Conservation (phyloP, 495 filamentous ascomycete species). For the Thermochaetoides thermophila region DNA sequence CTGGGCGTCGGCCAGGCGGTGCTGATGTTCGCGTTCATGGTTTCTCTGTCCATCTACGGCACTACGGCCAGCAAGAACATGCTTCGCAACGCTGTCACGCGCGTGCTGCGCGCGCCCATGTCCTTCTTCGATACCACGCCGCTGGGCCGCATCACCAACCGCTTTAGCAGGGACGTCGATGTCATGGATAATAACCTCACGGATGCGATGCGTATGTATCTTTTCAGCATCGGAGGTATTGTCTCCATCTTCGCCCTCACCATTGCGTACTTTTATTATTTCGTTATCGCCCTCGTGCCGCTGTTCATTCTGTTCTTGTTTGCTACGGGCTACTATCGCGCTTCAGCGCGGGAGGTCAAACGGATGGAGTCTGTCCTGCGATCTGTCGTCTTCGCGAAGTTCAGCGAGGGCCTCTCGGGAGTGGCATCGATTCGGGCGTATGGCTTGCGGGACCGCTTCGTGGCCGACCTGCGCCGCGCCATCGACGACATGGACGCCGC, state of each 20-base stretch:
- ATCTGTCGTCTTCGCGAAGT: conserved; percentile 78
- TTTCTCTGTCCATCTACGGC: conserved; percentile 58
- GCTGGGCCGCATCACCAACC: conserved; percentile 88
- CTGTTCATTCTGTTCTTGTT: conserved; percentile 68
- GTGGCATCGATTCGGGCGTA: conserved; percentile 79
- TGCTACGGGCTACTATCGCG: conserved; percentile 74
- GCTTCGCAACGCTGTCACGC: conserved; percentile 64
- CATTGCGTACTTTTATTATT: conserved; percentile 88
- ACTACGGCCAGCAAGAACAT: conserved; percentile 72
- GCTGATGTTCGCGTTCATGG: conserved; percentile 54
- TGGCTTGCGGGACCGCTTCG: conserved; percentile 61
- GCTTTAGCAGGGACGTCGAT: conserved; percentile 90
- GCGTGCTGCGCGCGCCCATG: conserved; percentile 82
- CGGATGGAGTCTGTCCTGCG: conserved; percentile 81
- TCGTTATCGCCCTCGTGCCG: conserved; percentile 76
- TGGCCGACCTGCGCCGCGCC: conserved; percentile 44
- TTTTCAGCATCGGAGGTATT: conserved; percentile 67
- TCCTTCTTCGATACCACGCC: conserved; percentile 96
- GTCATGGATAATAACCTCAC: conserved; percentile 89
- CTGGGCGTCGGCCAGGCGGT: conserved; percentile 58
- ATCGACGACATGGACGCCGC: conserved; percentile 88
- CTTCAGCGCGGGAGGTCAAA: conserved; percentile 87
- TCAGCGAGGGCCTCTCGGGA: conserved; percentile 75
- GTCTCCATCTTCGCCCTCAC: conserved; percentile 72
- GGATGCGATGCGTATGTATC: conserved; percentile 87